Evolutionary conservation across 768 basidiomycete species (phyloP).

Genomic region (Dictyophora rubrovolvata): DNA sequence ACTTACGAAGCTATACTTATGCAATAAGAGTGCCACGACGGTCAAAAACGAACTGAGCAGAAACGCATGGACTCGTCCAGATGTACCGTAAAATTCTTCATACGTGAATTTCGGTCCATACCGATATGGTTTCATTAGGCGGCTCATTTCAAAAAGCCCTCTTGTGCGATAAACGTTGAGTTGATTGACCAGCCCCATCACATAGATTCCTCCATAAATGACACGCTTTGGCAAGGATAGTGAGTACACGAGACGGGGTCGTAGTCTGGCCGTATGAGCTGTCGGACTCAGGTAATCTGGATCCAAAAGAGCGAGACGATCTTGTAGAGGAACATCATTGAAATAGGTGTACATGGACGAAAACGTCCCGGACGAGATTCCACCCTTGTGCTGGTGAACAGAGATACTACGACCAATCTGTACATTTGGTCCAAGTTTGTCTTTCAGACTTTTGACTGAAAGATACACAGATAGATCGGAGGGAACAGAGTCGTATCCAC

Average conservation of each 20-base stretch:
- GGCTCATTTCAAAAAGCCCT: conserved; percentile 26
- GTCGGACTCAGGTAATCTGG: conserved; percentile 37
- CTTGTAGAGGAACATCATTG: conserved; percentile 22
- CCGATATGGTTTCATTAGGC: conserved; percentile 11
- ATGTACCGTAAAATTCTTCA: conserved; percentile 44
- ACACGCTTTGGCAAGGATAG: conserved; percentile 24
- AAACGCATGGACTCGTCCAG: conserved; percentile 10
- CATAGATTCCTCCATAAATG: conserved; percentile 31
- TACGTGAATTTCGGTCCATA: conserved; percentile 74
- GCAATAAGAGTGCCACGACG: not conserved
- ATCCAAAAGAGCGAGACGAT: conserved; percentile 19
- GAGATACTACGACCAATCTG: conserved; percentile 48
- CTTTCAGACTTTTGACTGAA: conserved; percentile 59
- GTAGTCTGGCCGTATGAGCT: conserved; percentile 18
- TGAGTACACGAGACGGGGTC: conserved; percentile 24
- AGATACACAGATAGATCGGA: conserved; percentile 62
- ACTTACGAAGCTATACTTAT: not conserved
- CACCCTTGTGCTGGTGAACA: conserved; percentile 36
- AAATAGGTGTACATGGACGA: conserved; percentile 24
- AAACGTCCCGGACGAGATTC: conserved; percentile 58
- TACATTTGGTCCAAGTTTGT: conserved; percentile 23
- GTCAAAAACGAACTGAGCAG: conserved; percentile 9
- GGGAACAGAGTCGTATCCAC: conserved; percentile 71
- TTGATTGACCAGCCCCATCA: conserved; percentile 37
- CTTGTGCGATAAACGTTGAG: conserved; percentile 47